These are phyloP conservation scores for Dioscorea cayenensis DNA, from an alignment of 116 monocot genomes.

Conservation along the genomic window DNA sequence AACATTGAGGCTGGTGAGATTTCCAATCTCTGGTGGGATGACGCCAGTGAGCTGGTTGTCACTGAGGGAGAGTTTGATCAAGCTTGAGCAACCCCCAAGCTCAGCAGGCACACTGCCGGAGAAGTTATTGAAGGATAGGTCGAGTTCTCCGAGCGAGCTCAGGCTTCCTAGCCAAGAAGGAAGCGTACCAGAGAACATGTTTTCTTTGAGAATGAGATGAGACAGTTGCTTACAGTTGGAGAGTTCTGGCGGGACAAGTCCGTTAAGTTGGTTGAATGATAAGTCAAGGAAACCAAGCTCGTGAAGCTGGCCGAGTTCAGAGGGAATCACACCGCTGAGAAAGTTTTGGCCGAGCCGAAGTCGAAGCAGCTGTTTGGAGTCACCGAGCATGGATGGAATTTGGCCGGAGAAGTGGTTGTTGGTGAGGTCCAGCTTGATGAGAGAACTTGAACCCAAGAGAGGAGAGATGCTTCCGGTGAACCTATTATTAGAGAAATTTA, in stretches of 20 bases:
- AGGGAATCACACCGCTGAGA: conserved; percentile 49
- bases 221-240: conserved; percentile 45
- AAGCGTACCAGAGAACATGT: conserved; percentile 40
- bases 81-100: conserved; percentile 45
- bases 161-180: conserved; percentile 72
- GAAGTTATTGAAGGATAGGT: conserved; percentile 68
- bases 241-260: conserved; percentile 50
- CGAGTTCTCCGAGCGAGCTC: conserved; percentile 65
- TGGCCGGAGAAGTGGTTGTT: conserved; percentile 79
- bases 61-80: conserved; percentile 62
- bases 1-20: conserved; percentile 58
- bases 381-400: conserved; percentile 39
- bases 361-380: conserved; percentile 39
- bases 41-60: conserved; percentile 65
- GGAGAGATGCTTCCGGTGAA: conserved; percentile 65
- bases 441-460: conserved; percentile 41
- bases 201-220: conserved; percentile 59
- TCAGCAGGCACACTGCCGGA: conserved; percentile 53
- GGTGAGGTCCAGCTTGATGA: conserved; percentile 60
- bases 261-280: conserved; percentile 53
- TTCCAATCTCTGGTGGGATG: conserved; percentile 73
- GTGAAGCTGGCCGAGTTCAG: conserved; percentile 36
- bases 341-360: conserved; percentile 64
- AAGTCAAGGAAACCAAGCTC: conserved; percentile 66
- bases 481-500: conserved; percentile 84